These are phyloP conservation scores for Aspergillus fumigatiaffinis DNA, from an alignment of 2,329 filamentous ascomycete genomes.

Conservation along the genomic window DNA sequence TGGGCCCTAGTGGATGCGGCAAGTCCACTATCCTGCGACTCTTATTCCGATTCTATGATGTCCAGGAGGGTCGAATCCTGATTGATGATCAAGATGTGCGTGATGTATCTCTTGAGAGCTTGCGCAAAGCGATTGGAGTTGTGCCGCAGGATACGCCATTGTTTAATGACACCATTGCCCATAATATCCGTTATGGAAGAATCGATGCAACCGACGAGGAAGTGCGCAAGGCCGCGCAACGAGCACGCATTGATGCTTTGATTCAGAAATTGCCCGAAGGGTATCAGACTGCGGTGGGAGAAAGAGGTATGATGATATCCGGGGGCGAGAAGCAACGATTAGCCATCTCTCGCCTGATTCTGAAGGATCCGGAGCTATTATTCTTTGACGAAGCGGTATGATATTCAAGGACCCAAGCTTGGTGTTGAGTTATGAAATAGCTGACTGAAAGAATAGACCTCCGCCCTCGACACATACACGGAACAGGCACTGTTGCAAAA, in stretches of 20 bases:
- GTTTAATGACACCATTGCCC: slow-evolving; percentile 93
- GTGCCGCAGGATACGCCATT: slow-evolving; percentile 96
- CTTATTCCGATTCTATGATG: slow-evolving; percentile 92
- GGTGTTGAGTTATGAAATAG: not conserved
- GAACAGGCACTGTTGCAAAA: slow-evolving; percentile 87
- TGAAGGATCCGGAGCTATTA: slow-evolving; percentile 84
- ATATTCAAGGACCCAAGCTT: slow-evolving; percentile 9
- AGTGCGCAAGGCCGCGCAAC: slow-evolving; percentile 71
- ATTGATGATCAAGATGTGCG: slow-evolving; percentile 93
- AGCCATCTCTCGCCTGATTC: slow-evolving; percentile 74
- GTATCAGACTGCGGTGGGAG: slow-evolving; percentile 86
- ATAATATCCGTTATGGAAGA: slow-evolving; percentile 92
- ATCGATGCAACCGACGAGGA: slow-evolving; percentile 70
- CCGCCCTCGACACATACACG: slow-evolving; percentile 86
- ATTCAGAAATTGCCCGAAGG: slow-evolving; percentile 78
- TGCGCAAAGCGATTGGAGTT: slow-evolving; percentile 83
- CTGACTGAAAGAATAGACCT: slow-evolving; percentile 51
- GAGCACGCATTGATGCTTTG: slow-evolving; percentile 81
- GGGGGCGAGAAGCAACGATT: slow-evolving; percentile 91
- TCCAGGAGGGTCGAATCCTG: slow-evolving; percentile 76
- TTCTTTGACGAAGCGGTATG: slow-evolving; percentile 88
- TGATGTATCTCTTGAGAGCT: slow-evolving; percentile 73
- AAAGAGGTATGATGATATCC: slow-evolving; percentile 94
- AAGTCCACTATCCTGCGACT: slow-evolving; percentile 91
- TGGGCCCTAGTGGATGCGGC: slow-evolving; percentile 91